phyloP scores from a whole-genome alignment of 129 eudicot genomes.

The Centella asiatica region DNA sequence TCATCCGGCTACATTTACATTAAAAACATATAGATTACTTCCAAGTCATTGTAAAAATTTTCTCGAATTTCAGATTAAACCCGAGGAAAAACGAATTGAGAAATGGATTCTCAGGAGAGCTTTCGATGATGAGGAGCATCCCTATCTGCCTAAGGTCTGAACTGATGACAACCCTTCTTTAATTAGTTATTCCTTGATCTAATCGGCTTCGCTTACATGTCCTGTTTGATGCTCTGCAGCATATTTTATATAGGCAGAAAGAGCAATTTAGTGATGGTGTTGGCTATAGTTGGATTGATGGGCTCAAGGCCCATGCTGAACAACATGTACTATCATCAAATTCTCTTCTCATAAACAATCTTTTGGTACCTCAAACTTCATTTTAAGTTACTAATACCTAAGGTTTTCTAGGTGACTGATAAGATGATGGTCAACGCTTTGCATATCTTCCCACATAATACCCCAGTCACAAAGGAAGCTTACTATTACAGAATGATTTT shows the following conservation, averaged over 20 bases:
- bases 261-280: slow-evolving; percentile 99
- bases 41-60: slow-evolving; percentile 2
- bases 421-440: slow-evolving; percentile 86
- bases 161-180: background rate
- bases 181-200: background rate
- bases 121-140: slow-evolving; percentile 38
- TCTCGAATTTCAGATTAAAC: slow-evolving; percentile 20
- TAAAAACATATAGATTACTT: background rate
- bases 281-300: slow-evolving; percentile 98
- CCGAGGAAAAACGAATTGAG: slow-evolving; percentile 32
- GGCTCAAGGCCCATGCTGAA: slow-evolving; percentile 90
- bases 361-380: background rate
- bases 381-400: background rate
- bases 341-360: background rate
- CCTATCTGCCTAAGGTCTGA: slow-evolving; percentile 84
- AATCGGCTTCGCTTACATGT: background rate
- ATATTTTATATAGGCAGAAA: slow-evolving; percentile 86
- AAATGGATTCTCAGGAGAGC: slow-evolving; percentile 48
- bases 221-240: slow-evolving; percentile 42
- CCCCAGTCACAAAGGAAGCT: slow-evolving; percentile 93
- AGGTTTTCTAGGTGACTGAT: slow-evolving; percentile 47
- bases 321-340: slow-evolving; percentile 33
- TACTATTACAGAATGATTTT: slow-evolving; percentile 87
- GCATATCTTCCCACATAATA: slow-evolving; percentile 77
- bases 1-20: background rate